Base-by-base conservation (phyloP, 108 stramenopile genomes). In the Ochromonas danica region DNA sequence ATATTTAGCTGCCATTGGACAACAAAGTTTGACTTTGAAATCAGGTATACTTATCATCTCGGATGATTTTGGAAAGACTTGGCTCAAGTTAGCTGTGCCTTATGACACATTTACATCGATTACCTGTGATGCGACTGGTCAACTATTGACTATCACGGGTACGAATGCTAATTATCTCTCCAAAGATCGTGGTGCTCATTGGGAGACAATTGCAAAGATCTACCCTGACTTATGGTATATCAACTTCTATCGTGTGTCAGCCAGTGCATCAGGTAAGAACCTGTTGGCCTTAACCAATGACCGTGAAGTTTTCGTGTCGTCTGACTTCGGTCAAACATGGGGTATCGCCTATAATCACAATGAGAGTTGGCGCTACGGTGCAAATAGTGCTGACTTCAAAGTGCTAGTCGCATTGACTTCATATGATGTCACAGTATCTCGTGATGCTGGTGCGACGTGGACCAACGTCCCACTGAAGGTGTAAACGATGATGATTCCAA, bases 331-430 rank as follows among this genome's bases (percentile, higher is more conserved):
- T 17, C 51, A 57, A 22, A 57, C 51, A 22, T 57, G 51, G 51
- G 51, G 51, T 22, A 22, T 57, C 51, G 10, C 51, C 51, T 57
- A 57, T 57, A 57, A 57, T 22, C 51, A 22, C 51, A 57, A 57
- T 22, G 51, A 57, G 51, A 57, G 51, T 22, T 57, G 51, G 51
- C 51, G 51, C 51, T 57, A 57, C 51, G 51, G 51, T 10, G 51
- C 51, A 22, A 57, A 57, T 22, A 57, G 51, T 57, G 51, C 51
- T 57, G 51, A 57, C 51, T 57, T 57, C 51, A 57, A 57, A 57
- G 51, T 57, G 51, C 51, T 57, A 22, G 51, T 57, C 51, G 51
- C 51, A 10, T 10, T 57, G 51, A 57, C 51, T 10, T 57, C 51
- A 22, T 10, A 22, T 22, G 51, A 57, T 57, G 51, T 57, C 22